Conservation (phyloP, 2,329 filamentous ascomycete species). For the Penicillium sp. region DNA sequence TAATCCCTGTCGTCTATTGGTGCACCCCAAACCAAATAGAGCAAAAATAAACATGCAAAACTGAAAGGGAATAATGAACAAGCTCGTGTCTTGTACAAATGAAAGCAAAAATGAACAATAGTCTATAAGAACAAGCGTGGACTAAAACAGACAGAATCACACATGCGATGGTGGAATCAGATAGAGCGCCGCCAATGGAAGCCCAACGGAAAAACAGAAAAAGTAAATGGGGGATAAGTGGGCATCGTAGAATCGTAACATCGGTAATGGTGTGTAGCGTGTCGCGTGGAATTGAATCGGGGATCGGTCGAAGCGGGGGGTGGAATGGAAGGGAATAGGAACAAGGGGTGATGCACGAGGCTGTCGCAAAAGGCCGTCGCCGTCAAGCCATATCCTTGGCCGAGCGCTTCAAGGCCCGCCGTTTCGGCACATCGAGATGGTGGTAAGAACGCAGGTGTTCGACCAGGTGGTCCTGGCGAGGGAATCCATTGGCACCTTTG, state of each 20-base stretch:
- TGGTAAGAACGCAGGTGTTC: constrained; percentile 60
- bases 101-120: background rate
- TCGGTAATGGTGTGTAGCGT: background rate
- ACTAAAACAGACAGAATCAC: background rate
- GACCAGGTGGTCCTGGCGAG: constrained; percentile 56
- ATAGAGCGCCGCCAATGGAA: background rate
- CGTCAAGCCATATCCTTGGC: constrained; percentile 16
- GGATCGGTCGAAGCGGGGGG: background rate
- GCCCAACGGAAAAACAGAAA: background rate
- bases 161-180: background rate
- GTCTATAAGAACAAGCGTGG: constrained; percentile 1
- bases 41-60: background rate
- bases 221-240: background rate
- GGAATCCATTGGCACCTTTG: constrained; percentile 53
- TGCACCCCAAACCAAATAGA: background rate
- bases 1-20: background rate
- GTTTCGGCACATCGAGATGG: constrained; percentile 47
- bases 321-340: background rate
- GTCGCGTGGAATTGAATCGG: background rate
- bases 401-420: constrained; percentile 32
- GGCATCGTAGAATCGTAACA: constrained; percentile 4
- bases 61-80: background rate
- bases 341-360: background rate
- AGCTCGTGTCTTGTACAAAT: background rate
- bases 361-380: background rate